Evolutionary conservation across 208 protist species (phyloP).

Genomic region (Trypanosoma boissoni): DNA sequence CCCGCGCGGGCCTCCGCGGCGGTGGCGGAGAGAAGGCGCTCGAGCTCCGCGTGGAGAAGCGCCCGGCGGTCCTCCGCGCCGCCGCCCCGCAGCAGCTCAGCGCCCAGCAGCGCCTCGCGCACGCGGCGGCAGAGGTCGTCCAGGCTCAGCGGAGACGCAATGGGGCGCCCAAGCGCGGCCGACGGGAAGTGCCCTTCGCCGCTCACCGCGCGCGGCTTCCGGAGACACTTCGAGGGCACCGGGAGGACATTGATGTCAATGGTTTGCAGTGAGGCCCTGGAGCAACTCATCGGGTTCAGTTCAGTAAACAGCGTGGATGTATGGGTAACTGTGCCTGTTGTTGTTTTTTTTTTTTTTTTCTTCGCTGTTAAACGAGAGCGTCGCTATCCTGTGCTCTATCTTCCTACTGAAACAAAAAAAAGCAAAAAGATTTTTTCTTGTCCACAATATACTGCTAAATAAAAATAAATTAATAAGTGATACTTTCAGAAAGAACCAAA

Average conservation of each 20-base stretch:
- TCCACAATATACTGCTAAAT: too few species aligned
- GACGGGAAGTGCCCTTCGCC: not conserved
- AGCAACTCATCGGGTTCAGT: not conserved
- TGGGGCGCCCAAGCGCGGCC: too few species aligned
- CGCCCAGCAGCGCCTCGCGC: not conserved
- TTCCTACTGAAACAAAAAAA: not conserved
- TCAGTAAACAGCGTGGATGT: not conserved
- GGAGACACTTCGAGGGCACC: not conserved
- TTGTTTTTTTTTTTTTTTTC: not conserved
- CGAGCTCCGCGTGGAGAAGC: not conserved
- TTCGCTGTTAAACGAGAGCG: not conserved
- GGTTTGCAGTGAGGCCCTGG: not conserved
- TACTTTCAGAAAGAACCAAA: too few species aligned
- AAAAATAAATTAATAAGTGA: too few species aligned
- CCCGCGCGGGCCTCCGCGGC: not conserved
- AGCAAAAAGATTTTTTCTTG: not conserved
- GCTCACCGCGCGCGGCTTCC: not conserved
- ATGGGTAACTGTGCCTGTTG: not conserved
- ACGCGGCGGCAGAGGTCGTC: constrained; percentile 20
- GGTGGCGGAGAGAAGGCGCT: not conserved
- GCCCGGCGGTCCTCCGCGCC: too few species aligned
- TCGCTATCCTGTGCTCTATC: not conserved
- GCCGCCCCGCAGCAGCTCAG: not conserved
- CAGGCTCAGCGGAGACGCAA: constrained; percentile 11
- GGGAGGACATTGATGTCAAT: constrained; percentile 20